These are phyloP conservation scores for Aspergillus homomorphus DNA, from an alignment of 495 filamentous ascomycete species.

Conservation along the genomic window DNA sequence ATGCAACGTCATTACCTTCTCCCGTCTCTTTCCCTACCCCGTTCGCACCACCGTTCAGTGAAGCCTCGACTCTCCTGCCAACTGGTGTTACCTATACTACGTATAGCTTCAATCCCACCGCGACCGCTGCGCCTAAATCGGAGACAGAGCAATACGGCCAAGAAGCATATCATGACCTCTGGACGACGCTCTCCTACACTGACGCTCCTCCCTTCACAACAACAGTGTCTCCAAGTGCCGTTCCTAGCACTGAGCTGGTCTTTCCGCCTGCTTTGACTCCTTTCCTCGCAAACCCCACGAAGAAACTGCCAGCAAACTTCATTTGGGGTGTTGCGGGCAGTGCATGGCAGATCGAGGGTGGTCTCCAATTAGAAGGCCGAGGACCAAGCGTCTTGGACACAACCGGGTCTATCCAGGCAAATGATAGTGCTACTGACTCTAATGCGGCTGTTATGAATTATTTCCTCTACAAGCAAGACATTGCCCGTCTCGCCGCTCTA, in stretches of 20 bases:
- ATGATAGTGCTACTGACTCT: conserved; percentile 11
- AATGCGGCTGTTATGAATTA: conserved; percentile 48
- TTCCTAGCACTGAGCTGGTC: conserved; percentile 34
- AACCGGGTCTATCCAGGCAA: conserved; percentile 18
- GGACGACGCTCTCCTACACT: conserved; percentile 29
- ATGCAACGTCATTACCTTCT: conserved; percentile 6
- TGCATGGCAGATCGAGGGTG: conserved; percentile 50
- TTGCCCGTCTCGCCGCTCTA: conserved; percentile 45
- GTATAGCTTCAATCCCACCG: conserved; percentile 2
- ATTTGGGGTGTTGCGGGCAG: conserved; percentile 51
- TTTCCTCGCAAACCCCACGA: conserved; percentile 24
- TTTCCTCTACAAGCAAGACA: conserved; percentile 52
- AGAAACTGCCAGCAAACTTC: conserved; percentile 43
- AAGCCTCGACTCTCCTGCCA: conserved; percentile 8
- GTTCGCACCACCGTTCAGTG: conserved; percentile 5
- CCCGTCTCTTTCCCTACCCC: conserved; percentile 8
- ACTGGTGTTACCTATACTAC: conserved; percentile 7
- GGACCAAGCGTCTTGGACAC: conserved; percentile 36
- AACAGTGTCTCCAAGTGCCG: conserved; percentile 32
- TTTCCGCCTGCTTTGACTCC: conserved; percentile 34
- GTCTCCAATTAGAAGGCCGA: conserved; percentile 41
- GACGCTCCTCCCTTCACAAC: conserved; percentile 30
- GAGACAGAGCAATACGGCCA: conserved; percentile 29
- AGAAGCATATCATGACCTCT: conserved; percentile 35
- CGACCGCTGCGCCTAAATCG: not conserved